Evolutionary conservation across 73 alveolate species (phyloP).

Genomic region (Uronychia setigera): DNA sequence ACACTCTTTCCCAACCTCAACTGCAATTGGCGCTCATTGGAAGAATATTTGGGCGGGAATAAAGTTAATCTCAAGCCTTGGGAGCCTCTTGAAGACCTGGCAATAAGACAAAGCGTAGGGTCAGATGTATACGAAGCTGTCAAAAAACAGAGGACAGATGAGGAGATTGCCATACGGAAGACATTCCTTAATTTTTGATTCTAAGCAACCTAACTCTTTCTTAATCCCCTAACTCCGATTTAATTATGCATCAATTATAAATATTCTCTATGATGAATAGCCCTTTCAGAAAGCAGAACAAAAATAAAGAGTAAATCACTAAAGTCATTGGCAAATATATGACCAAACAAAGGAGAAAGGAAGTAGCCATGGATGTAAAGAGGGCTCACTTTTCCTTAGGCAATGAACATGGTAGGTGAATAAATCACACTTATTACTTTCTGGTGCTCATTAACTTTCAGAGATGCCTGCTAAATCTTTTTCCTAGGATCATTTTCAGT

Average conservation of each 20-base stretch:
- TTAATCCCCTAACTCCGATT: too few relatives aligned
- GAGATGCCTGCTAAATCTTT: not conserved
- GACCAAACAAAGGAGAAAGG: not conserved
- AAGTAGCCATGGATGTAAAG: not conserved
- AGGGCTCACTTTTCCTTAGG: not conserved
- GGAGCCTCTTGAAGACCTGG: too few relatives aligned
- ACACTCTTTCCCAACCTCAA: too few relatives aligned
- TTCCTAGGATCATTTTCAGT: not conserved
- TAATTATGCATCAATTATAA: not conserved
- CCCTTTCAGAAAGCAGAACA: not conserved
- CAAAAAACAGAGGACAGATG: not conserved
- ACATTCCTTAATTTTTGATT: not conserved
- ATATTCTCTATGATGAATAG: not conserved
- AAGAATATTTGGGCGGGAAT: too few relatives aligned
- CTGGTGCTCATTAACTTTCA: too few relatives aligned
- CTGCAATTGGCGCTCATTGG: too few relatives aligned
- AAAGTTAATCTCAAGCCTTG: too few relatives aligned
- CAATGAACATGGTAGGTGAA: not conserved
- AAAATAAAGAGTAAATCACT: not conserved
- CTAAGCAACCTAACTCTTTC: not conserved
- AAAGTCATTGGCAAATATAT: not conserved
- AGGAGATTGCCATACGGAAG: not conserved
- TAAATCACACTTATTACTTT: too few relatives aligned
- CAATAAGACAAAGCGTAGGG: not conserved
- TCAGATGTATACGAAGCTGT: not conserved